A percentile compares a stretch with the other conserved stretches of the same genome.
phyloP scores from a whole-genome alignment of 2,329 filamentous ascomycete genomes.

The Fonsecaea multimorphosa region DNA sequence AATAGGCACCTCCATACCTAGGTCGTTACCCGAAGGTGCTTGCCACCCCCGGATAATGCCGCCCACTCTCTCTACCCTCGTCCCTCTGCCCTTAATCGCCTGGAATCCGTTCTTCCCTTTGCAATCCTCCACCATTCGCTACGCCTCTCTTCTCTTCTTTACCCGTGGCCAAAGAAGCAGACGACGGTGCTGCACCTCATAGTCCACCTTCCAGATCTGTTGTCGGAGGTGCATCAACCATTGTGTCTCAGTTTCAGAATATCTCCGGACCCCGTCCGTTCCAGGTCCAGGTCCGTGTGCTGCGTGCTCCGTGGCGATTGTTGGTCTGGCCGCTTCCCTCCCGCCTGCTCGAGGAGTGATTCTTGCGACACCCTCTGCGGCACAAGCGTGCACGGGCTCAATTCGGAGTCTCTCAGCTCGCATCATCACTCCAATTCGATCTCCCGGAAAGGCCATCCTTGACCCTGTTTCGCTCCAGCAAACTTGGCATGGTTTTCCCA shows the following conservation, averaged over 20 bases:
- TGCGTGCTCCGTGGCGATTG: background rate
- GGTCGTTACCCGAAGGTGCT: too few relatives aligned
- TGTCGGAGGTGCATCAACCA: background rate
- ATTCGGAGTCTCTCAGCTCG: background rate
- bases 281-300: background rate
- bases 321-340: background rate
- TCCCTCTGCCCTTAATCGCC: background rate
- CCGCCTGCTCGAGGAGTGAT: background rate
- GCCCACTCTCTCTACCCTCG: background rate
- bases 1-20: background rate
- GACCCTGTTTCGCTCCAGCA: conserved; percentile 14
- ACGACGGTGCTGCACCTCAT: background rate
- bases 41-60: background rate
- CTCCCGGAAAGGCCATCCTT: conserved; percentile 3
- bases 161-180: background rate
- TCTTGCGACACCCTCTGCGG: background rate
- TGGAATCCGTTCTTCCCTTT: background rate
- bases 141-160: background rate
- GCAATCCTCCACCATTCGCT: background rate
- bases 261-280: background rate
- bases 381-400: background rate
- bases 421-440: conserved; percentile 11
- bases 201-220: background rate
- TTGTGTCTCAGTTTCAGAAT: conserved; percentile 2
- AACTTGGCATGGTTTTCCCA: conserved; percentile 17